Evolutionary conservation across 2,329 filamentous ascomycete species (phyloP), one percentile per base, ranked within the genome.

Genomic region (Aspergillus nomiae): DNA sequence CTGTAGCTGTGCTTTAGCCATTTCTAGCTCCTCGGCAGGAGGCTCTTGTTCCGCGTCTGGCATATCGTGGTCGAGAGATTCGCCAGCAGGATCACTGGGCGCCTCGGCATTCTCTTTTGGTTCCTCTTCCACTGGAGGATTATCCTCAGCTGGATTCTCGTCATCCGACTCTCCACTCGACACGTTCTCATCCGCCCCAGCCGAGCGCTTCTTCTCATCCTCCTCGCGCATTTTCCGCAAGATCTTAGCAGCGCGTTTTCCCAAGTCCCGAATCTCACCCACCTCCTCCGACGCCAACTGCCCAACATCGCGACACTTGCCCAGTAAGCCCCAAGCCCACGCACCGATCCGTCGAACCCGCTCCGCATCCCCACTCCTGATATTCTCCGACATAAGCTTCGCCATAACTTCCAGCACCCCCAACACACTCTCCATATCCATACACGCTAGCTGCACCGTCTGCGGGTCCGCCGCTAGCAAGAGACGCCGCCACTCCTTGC

Each of bases 301-400:
- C 1, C 92, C 92, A 11, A 87, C 81, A 41, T 92, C 90, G 0
- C 91, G 89, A 63, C 94, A 84, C 62, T 88, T 86, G 3, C 91
- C 92, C 51, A 97, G 81, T 62, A 97, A 77, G 0, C 90, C 89
- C 94, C 93, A 97, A 4, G 92, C 82, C 94, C 94, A 98, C 19
- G 88, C 85, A 63, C 92, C 93, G 5, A 91, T 88, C 55, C 89
- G 85, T 69, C 86, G 85, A 30, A 87, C 82, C 34, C 92, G 81
- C 34, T 84, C 83, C 26, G 82, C 78, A n/a, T 85, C 86, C 56
- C 84, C 85, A 53, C 84, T 85, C 59, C 90, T 84, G 58, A 90
- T 87, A 64, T 87, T 87, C 58, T 87, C 87, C 21, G 84, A 83
- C 32, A 90, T 81, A n/a, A 91, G 70, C 11, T 77, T 75, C 41